These are phyloP conservation scores for Colletotrichum siamense DNA, from an alignment of 2,329 filamentous ascomycete genomes.

Conservation along the genomic window DNA sequence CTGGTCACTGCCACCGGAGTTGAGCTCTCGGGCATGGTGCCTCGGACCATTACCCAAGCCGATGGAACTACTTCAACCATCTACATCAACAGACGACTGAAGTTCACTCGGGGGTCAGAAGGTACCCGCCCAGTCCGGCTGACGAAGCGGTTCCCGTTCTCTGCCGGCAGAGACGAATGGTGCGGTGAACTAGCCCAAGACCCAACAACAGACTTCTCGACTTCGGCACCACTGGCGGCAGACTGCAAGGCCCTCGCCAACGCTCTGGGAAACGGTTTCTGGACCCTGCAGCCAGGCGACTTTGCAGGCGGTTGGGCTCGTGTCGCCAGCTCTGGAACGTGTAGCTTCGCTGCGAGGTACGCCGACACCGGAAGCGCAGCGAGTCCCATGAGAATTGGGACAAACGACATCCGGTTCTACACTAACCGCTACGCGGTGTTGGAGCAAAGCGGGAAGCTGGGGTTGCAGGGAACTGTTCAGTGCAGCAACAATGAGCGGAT, in stretches of 20 bases:
- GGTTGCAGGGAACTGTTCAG: conserved; percentile 7
- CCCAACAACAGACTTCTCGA: conserved; percentile 4
- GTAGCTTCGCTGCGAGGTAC: conserved; percentile 13
- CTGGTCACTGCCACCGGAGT: not conserved
- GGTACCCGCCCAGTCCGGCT: not conserved
- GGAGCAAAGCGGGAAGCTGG: conserved; percentile 10
- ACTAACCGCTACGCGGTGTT: not conserved
- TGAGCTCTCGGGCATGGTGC: not conserved
- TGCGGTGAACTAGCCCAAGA: conserved; percentile 18
- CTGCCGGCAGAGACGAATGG: conserved; percentile 18
- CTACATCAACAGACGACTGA: not conserved
- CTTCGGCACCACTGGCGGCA: conserved; percentile 7
- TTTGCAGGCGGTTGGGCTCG: conserved; percentile 13
- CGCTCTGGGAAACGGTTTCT: conserved; percentile 9
- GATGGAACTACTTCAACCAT: not conserved
- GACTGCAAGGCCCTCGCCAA: conserved; percentile 9
- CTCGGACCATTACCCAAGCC: not conserved
- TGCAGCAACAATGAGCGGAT: conserved; percentile 13
- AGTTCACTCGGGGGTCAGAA: not conserved
- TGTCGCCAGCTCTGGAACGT: conserved; percentile 11
- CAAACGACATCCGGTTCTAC: conserved; percentile 22
- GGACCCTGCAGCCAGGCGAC: conserved; percentile 9
- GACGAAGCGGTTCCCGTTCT: conserved; percentile 2
- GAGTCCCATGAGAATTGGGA: conserved; percentile 12
- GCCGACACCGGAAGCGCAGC: not conserved